A percentile compares a stretch with the other conserved stretches of the same genome.
Evolutionary conservation across 2,329 filamentous ascomycete species (phyloP).

Genomic region (Talaromyces sp.): DNA sequence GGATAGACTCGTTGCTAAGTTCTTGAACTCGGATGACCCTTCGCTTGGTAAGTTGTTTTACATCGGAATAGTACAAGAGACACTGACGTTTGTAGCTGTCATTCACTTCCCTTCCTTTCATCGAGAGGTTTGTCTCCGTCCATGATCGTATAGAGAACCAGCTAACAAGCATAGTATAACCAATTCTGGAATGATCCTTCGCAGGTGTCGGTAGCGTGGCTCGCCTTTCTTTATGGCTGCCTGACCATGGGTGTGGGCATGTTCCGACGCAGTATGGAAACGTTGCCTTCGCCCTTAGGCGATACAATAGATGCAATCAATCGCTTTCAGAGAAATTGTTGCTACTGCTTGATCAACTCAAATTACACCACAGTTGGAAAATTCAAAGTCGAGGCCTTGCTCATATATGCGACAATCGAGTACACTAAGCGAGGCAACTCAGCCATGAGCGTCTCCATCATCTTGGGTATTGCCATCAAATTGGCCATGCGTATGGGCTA

Average conservation of each 20-base stretch:
- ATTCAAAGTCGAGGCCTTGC: slow-evolving; percentile 33
- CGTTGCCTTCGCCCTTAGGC: slow-evolving; percentile 22
- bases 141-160: neutral
- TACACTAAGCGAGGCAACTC: slow-evolving; percentile 32
- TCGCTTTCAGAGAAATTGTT: slow-evolving; percentile 49
- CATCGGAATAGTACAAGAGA: neutral
- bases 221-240: slow-evolving; percentile 30
- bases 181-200: slow-evolving; percentile 31
- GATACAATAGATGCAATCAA: slow-evolving; percentile 28
- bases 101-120: slow-evolving; percentile 33
- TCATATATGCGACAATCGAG: slow-evolving; percentile 30
- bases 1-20: slow-evolving; percentile 35
- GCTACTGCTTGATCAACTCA: slow-evolving; percentile 32
- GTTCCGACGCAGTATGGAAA: slow-evolving; percentile 26
- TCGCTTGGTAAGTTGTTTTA: slow-evolving; percentile 25
- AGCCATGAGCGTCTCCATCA: slow-evolving; percentile 51
- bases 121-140: slow-evolving; percentile 32
- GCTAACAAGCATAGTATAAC: slow-evolving; percentile 25
- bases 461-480: slow-evolving; percentile 52
- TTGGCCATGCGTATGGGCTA: slow-evolving; percentile 59
- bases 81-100: slow-evolving; percentile 21
- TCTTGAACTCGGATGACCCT: slow-evolving; percentile 34
- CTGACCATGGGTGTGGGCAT: slow-evolving; percentile 29
- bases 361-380: slow-evolving; percentile 33
- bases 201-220: slow-evolving; percentile 29